phyloP scores from a whole-genome alignment of 768 basidiomycete species.

The Erythrobasidium yunnanense region DNA sequence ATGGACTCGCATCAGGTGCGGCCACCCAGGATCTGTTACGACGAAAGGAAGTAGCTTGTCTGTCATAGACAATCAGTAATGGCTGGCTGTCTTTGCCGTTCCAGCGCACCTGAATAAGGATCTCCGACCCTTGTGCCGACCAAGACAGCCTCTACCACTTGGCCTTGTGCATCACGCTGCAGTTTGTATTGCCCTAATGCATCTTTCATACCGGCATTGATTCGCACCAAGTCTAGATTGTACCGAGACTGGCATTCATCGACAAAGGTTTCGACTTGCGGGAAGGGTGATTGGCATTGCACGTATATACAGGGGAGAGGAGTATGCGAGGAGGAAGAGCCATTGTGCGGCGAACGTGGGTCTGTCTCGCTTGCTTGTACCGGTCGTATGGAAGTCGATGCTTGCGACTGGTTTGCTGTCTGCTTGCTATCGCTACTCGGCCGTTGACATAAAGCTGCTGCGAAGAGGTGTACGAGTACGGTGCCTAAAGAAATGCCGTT shows the following conservation, averaged over 20 bases:
- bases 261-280: slow-evolving; percentile 73
- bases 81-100: too few species aligned
- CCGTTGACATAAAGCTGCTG: slow-evolving; percentile 54
- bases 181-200: slow-evolving; percentile 32
- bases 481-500: slow-evolving; percentile 58
- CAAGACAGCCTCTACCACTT: slow-evolving; percentile 62
- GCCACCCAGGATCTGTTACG: slow-evolving; percentile 84
- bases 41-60: slow-evolving; percentile 61
- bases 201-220: slow-evolving; percentile 56
- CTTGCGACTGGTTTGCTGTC: too few species aligned
- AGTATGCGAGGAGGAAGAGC: slow-evolving; percentile 37
- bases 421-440: neutral
- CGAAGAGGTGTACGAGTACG: slow-evolving; percentile 81
- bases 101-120: slow-evolving; percentile 88
- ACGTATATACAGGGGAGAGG: slow-evolving; percentile 59
- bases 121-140: slow-evolving; percentile 81
- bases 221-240: slow-evolving; percentile 61
- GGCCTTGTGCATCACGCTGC: neutral
- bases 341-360: too few species aligned
- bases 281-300: slow-evolving; percentile 77
- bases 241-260: slow-evolving; percentile 54
- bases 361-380: too few species aligned
- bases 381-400: too few species aligned
- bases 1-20: slow-evolving; percentile 75
- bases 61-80: too few species aligned